A percentile compares a stretch with the other conserved stretches of the same genome.
Conservation (phyloP, 768 basidiomycete genomes). For the Calocera cornea region DNA sequence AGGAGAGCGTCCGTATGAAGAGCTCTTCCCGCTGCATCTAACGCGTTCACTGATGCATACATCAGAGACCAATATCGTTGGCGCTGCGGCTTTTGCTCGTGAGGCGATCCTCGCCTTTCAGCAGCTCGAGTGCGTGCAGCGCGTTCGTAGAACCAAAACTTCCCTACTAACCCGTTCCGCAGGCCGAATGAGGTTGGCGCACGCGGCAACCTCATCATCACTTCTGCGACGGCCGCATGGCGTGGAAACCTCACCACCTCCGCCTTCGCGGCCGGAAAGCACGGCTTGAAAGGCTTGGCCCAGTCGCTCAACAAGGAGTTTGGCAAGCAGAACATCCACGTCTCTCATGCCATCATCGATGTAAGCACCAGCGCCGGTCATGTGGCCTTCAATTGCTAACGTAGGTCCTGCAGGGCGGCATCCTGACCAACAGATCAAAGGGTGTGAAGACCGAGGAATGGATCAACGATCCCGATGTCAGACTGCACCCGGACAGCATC, state of each 20-base stretch:
- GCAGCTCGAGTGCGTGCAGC: slow-evolving; percentile 17
- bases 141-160: not conserved
- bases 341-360: slow-evolving; percentile 16
- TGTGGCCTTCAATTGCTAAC: slow-evolving; percentile 11
- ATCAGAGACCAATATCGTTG: slow-evolving; percentile 39
- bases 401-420: slow-evolving; percentile 21
- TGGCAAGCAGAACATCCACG: slow-evolving; percentile 60
- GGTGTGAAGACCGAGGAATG: slow-evolving; percentile 27
- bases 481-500: slow-evolving; percentile 53
- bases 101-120: slow-evolving; percentile 48
- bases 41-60: slow-evolving; percentile 27
- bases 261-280: slow-evolving; percentile 51
- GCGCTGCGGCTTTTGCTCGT: slow-evolving; percentile 50
- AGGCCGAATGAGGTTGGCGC: slow-evolving; percentile 32
- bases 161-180: not conserved
- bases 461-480: slow-evolving; percentile 33
- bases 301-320: slow-evolving; percentile 68
- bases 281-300: slow-evolving; percentile 45
- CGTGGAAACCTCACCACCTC: slow-evolving; percentile 51
- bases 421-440: slow-evolving; percentile 30
- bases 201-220: slow-evolving; percentile 54
- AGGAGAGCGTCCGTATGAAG: not conserved
- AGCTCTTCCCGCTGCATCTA: not conserved
- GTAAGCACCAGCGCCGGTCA: not conserved
- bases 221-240: slow-evolving; percentile 54